Evolutionary conservation across 306 rosid genomes (phyloP).

Genomic region (Cicer bijugum): DNA sequence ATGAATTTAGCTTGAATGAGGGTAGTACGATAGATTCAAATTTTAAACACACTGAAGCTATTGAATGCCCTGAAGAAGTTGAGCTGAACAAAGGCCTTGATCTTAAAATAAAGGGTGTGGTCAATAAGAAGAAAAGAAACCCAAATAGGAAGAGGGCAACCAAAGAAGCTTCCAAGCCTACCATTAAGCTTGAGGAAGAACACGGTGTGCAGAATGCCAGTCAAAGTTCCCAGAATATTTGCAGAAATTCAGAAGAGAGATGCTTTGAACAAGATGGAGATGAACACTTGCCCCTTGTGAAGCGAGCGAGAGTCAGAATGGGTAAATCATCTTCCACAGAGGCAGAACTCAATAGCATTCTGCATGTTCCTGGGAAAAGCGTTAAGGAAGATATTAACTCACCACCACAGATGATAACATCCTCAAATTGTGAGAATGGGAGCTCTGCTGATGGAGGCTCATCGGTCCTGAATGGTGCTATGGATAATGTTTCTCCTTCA

Average conservation of each 20-base stretch:
- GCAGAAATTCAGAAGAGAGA: conserved; percentile 53
- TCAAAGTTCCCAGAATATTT: conserved; percentile 56
- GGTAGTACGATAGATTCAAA: conserved; percentile 75
- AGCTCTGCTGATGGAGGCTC: conserved; percentile 55
- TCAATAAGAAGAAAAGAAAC: conserved; percentile 84
- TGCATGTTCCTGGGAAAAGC: conserved; percentile 51
- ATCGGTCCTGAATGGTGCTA: conserved; percentile 48
- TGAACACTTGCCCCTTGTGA: conserved; percentile 88
- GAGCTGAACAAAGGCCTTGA: conserved; percentile 69
- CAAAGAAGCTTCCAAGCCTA: conserved; percentile 56
- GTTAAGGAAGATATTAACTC: conserved; percentile 56
- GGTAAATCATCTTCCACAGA: conserved; percentile 64
- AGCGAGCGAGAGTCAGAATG: conserved; percentile 96
- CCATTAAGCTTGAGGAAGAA: conserved; percentile 56
- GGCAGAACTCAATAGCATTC: conserved; percentile 56
- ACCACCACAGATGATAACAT: conserved; percentile 43
- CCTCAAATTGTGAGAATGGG: conserved; percentile 55
- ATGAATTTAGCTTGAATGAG: conserved; percentile 69
- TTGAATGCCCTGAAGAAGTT: conserved; percentile 63
- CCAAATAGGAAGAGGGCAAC: conserved; percentile 72
- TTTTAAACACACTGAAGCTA: conserved; percentile 59
- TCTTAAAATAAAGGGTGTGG: conserved; percentile 63
- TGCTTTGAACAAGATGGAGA: conserved; percentile 85
- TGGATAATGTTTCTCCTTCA: conserved; percentile 55
- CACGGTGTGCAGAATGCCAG: conserved; percentile 50